Evolutionary conservation across 2,329 filamentous ascomycete species (phyloP).

Genomic region (Akanthomyces lecanii): DNA sequence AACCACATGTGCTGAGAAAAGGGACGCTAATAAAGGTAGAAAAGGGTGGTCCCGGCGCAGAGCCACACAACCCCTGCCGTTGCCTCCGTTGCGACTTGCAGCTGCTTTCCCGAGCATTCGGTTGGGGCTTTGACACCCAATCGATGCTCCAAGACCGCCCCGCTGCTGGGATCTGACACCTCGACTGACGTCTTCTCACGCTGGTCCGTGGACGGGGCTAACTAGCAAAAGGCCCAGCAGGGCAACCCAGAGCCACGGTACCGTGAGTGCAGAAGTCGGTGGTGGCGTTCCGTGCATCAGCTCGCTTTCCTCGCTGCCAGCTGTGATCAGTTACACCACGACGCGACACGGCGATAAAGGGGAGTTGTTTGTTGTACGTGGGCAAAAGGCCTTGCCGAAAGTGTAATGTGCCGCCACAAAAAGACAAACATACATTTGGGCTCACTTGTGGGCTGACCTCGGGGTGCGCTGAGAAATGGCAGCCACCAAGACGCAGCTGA

Average conservation of each 20-base stretch:
- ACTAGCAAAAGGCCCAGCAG: not conserved
- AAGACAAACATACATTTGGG: not conserved
- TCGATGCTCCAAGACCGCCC: constrained; percentile 14
- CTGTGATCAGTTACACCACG: too few species aligned
- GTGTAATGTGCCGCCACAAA: not conserved
- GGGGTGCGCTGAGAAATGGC: too few species aligned
- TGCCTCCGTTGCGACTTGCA: constrained; percentile 2
- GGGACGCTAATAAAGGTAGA: not conserved
- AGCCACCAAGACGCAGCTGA: too few species aligned
- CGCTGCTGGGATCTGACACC: constrained; percentile 11
- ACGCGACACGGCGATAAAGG: not conserved
- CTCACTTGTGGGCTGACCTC: too few species aligned
- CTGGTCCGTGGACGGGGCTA: not conserved
- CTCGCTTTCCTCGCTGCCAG: not conserved
- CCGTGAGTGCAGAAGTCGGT: not conserved
- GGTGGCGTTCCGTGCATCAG: too few species aligned
- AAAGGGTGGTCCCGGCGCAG: not conserved
- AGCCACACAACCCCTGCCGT: not conserved
- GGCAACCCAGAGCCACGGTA: not conserved
- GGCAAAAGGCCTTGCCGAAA: not conserved
- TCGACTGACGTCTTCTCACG: not conserved
- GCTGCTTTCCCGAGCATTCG: constrained; percentile 3
- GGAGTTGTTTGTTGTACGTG: too few species aligned
- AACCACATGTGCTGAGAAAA: too few species aligned
- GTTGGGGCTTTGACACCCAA: constrained; percentile 9